These are phyloP conservation scores for Vigna angularis DNA, from an alignment of 306 rosid species.

Conservation along the genomic window DNA sequence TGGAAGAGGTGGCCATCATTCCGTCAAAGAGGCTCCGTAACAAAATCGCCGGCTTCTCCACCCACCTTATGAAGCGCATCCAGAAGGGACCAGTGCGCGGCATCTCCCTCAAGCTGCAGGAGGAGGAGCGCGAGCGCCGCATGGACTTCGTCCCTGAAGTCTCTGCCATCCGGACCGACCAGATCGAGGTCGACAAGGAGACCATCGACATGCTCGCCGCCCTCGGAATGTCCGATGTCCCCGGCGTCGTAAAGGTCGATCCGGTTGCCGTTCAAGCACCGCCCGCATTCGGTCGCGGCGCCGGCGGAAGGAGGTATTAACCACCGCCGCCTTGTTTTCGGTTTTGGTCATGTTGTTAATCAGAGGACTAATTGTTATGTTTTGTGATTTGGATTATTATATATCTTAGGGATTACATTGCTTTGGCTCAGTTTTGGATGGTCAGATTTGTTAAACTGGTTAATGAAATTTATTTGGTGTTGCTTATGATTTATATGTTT, in stretches of 20 bases:
- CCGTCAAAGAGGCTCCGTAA: constrained; percentile 73
- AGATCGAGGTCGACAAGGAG: constrained; percentile 65
- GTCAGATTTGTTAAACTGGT: neutral
- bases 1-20: constrained; percentile 62
- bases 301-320: constrained; percentile 56
- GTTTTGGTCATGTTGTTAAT: neutral
- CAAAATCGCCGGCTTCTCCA: constrained; percentile 74
- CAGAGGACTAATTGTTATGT: neutral
- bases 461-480: neutral
- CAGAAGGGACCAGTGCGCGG: constrained; percentile 78
- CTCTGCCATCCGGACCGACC: constrained; percentile 58
- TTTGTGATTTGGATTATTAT: neutral
- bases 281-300: constrained; percentile 48
- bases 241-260: constrained; percentile 57
- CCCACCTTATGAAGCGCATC: constrained; percentile 74
- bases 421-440: neutral
- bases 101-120: constrained; percentile 72
- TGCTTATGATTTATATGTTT: neutral
- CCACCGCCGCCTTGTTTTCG: too few relatives aligned
- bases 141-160: constrained; percentile 73
- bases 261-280: constrained; percentile 45
- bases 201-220: constrained; percentile 65
- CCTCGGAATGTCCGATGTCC: constrained; percentile 60
- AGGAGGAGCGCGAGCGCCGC: constrained; percentile 75
- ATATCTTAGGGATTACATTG: neutral